Percentiles rank a stretch among this genome's conserved stretches.
phyloP scores from a whole-genome alignment of 1,284 basidiomycete species.

The Leccinum discolor region DNA sequence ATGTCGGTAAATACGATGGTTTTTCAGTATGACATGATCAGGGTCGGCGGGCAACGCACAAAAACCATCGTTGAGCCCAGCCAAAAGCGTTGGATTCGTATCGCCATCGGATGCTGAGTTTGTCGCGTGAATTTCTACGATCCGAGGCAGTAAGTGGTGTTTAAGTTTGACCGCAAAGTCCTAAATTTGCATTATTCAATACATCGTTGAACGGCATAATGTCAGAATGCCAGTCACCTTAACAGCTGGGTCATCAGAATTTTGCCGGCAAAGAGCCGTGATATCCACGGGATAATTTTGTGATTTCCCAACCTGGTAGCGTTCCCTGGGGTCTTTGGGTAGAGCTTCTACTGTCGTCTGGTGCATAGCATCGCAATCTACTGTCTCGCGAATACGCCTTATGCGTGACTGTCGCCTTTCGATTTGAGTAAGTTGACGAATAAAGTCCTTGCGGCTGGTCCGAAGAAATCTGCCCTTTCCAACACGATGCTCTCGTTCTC shows the following conservation, averaged over 20 bases:
- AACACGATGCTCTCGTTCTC: background rate
- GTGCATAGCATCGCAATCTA: background rate
- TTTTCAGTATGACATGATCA: background rate
- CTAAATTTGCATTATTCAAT: background rate
- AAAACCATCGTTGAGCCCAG: background rate
- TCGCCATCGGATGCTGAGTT: background rate
- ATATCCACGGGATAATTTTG: background rate
- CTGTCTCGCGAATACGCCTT: background rate
- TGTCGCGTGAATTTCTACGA: background rate
- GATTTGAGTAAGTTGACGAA: background rate
- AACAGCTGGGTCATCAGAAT: background rate
- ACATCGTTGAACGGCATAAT: background rate
- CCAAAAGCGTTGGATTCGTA: background rate
- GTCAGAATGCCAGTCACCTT: rapidly evolving
- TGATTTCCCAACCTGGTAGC: background rate
- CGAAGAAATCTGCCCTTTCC: background rate
- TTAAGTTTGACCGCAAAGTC: background rate
- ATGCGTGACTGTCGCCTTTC: background rate
- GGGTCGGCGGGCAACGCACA: rapidly evolving
- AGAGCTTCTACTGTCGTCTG: background rate
- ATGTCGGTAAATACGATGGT: background rate
- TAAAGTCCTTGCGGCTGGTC: background rate
- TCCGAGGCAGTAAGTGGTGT: background rate
- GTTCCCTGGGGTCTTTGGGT: background rate
- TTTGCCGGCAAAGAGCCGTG: background rate